Base-by-base conservation (phyloP, 768 basidiomycete genomes). In the Mycena pura region DNA sequence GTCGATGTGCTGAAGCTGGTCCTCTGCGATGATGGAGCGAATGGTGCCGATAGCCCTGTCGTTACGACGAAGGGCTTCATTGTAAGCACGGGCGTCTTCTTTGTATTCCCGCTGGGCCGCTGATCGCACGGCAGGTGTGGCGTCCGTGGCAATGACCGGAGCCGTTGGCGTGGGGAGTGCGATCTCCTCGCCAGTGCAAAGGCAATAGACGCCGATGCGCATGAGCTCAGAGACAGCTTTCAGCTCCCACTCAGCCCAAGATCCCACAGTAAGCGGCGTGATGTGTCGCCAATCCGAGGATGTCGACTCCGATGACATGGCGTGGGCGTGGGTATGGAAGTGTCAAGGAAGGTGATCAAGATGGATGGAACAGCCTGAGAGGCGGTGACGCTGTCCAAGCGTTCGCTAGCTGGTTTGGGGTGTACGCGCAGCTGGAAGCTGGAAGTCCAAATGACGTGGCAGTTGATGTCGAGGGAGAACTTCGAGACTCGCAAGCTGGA, bases 401-500 rank as follows among this genome's bases (percentile, higher is more conserved):
- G 51, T 41, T 53, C 28, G 51, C 39, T 44, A n/a, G 41, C 53
- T 55, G 14, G 53, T 55, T 44, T 32, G 53, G 53, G 41, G 11
- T 14, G 49, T 4, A 21, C 17, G 15, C 29, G 53, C 53, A 44
- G 53, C 41, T 34, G 43, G 53, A 55, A 34, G 46, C 10, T 32
- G 8, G 5, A 52, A 39, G 15, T 40, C 50, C 38, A 52, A 32
- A 19, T 55, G 43, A 55, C 53, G 53, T 55, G 53, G 53, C 53
- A 55, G 41, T 55, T 55, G 53, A 34, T 9, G 43, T 45, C 41
- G 53, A 55, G 53, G 24, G 31, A 24, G 43, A 55, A 55, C 53
- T 36, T 25, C 5, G 22, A 41, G 5, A 7, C 53, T 55, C 53
- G 32, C 48, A 49, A 36, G 32, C 32, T 34, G 21, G 48, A 22